Base-by-base conservation (phyloP, 2,329 filamentous ascomycete genomes). In the Hypoxylon sp. region DNA sequence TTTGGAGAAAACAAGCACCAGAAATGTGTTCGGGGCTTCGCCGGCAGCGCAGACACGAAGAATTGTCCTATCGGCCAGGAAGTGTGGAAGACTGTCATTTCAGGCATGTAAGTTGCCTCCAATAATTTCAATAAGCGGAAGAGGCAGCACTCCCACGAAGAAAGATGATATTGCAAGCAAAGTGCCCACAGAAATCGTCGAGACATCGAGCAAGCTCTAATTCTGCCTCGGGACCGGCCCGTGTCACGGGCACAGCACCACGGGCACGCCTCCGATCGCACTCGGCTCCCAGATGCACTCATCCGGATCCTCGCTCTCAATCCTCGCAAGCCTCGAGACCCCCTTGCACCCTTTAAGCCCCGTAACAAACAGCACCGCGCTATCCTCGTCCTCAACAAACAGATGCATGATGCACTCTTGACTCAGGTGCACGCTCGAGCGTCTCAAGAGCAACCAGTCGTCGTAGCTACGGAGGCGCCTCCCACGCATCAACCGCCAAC, bases 291-390 rank as follows among this genome's bases (percentile, higher is more conserved):
- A 63, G 4, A 12, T 7, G 11, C 6, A 8, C 14, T 12, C 3
- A 8, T 26, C 24, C 5, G 40, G 22, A 22, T 53, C 36, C 24
- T 14, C n/a, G 11, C 56, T 20, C 30, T 33, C 44, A 5, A 12
- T 26, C 20, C 16, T 24, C 44, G 11, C n/a, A 11, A 5, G 14
- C 6, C 1, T n/a, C 36, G 4, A 5, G 2, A 11, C 24, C 3
- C 16, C 12, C 42, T 16, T 45, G 30, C 51, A 56, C 9, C 51
- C 33, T 30, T 36, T 45, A 2, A 38, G 38, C 3, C 16, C 46
- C 5, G 9, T 48, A 30, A 52, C 40, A 14, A 52, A 48, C 22
- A 57, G 20, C 30, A 57, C 46, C 11, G 59, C 59, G 40, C 60
- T 57, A 1, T 16, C 18, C 1, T 30, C n/a, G 14, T 62, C 52